A percentile compares a stretch with the other conserved stretches of the same genome.
Conservation (phyloP, 192 early-diverging fungal species). For the Chytriomyces confervae region DNA sequence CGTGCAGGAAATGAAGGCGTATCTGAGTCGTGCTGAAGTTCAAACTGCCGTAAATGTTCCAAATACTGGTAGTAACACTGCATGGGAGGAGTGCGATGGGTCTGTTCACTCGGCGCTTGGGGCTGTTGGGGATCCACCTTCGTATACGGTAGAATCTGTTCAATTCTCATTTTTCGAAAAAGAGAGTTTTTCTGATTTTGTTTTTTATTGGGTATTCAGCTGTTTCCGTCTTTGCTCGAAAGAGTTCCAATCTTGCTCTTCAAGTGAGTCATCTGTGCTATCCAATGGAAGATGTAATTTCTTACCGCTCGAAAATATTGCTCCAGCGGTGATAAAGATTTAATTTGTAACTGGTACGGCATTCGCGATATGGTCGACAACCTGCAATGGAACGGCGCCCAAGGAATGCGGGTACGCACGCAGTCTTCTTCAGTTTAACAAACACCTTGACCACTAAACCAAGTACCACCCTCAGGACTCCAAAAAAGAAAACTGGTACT, state of each 20-base stretch:
- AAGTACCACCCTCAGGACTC: conserved; percentile 37
- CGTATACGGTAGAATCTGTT: conserved; percentile 56
- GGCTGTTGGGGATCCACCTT: conserved; percentile 60
- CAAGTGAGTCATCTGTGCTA: conserved; percentile 51
- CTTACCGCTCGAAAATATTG: background rate
- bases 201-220: conserved; percentile 44
- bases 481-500: conserved; percentile 52
- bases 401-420: conserved; percentile 64
- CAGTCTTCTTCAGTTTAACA: background rate
- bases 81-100: conserved; percentile 71
- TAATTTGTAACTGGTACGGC: conserved; percentile 82
- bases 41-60: conserved; percentile 61
- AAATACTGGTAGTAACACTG: conserved; percentile 18
- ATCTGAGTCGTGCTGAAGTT: conserved; percentile 57
- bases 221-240: conserved; percentile 66
- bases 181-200: background rate
- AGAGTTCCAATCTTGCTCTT: conserved; percentile 65
- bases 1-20: conserved; percentile 43
- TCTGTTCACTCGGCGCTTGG: conserved; percentile 52
- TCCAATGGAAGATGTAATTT: background rate
- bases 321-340: conserved; percentile 74
- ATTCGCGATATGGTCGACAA: conserved; percentile 69
- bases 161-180: background rate
- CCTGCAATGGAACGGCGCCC: conserved; percentile 67
- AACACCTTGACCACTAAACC: conserved; percentile 1